Evolutionary conservation across 805 yeast genomes (phyloP).

Genomic region (Kodamaea kaohsiungensis): DNA sequence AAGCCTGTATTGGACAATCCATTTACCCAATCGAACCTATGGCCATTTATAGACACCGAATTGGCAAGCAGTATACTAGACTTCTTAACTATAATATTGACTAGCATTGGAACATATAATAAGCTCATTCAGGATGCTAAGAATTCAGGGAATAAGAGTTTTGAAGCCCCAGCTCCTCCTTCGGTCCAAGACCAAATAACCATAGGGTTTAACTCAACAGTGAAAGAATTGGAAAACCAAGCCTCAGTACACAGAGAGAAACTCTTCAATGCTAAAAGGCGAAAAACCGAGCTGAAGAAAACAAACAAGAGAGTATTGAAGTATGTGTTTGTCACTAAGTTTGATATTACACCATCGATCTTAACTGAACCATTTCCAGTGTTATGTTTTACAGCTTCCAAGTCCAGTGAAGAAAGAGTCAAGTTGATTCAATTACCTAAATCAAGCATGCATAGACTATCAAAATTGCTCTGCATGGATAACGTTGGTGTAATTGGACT

Average conservation of each 20-base stretch:
- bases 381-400: slow-evolving; percentile 48
- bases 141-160: neutral
- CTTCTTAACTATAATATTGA: slow-evolving; percentile 32
- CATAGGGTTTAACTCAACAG: slow-evolving; percentile 59
- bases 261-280: slow-evolving; percentile 2
- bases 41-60: slow-evolving; percentile 44
- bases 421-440: slow-evolving; percentile 64
- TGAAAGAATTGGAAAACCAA: slow-evolving; percentile 46
- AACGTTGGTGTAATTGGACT: slow-evolving; percentile 38
- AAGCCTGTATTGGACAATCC: slow-evolving; percentile 69
- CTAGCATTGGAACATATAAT: slow-evolving; percentile 31
- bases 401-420: slow-evolving; percentile 31
- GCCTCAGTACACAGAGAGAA: slow-evolving; percentile 26
- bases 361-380: slow-evolving; percentile 60
- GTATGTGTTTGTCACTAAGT: slow-evolving; percentile 60
- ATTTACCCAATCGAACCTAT: slow-evolving; percentile 46
- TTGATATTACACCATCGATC: slow-evolving; percentile 52
- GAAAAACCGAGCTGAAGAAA: slow-evolving; percentile 9
- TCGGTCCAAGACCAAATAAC: slow-evolving; percentile 26
- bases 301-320: slow-evolving; percentile 19
- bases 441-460: slow-evolving; percentile 34
- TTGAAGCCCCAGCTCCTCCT: slow-evolving; percentile 22
- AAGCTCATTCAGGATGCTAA: slow-evolving; percentile 12
- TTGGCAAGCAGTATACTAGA: slow-evolving; percentile 40
- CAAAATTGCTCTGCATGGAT: slow-evolving; percentile 28